Percentiles rank a stretch among this genome's conserved stretches.
phyloP scores from a whole-genome alignment of 2,329 filamentous ascomycete genomes.

The Colletotrichum musae region DNA sequence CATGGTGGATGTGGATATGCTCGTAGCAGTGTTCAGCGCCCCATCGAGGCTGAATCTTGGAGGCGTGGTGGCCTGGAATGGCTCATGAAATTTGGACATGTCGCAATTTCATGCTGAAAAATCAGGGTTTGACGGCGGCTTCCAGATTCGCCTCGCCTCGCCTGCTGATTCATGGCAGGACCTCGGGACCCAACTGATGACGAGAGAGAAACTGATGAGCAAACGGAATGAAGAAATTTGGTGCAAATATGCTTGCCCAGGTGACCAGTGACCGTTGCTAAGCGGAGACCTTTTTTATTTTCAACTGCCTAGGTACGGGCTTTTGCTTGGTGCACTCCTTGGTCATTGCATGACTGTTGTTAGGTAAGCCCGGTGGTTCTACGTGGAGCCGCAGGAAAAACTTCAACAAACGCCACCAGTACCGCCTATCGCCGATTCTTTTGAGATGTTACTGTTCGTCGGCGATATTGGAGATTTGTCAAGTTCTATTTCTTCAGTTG shows the following conservation, averaged over 20 bases:
- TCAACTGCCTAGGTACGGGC: too few species aligned
- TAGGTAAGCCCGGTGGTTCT: not conserved
- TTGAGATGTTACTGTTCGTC: too few species aligned
- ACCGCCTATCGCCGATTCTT: not conserved
- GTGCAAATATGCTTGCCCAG: not conserved
- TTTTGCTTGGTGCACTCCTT: not conserved
- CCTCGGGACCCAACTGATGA: constrained; percentile 19
- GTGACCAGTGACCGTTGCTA: not conserved
- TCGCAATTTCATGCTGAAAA: constrained; percentile 18
- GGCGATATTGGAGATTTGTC: too few species aligned
- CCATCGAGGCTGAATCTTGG: too few species aligned
- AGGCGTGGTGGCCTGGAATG: too few species aligned
- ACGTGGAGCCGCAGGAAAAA: too few species aligned
- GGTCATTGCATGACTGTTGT: not conserved
- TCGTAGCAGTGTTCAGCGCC: too few species aligned
- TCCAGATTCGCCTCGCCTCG: not conserved
- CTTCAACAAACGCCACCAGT: too few species aligned
- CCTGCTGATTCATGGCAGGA: constrained; percentile 14
- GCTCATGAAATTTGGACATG: constrained; percentile 21
- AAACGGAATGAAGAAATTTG: constrained; percentile 2
- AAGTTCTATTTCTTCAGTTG: too few species aligned
- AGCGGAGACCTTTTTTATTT: too few species aligned
- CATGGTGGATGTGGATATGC: too few species aligned
- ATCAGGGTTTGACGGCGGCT: constrained; percentile 6
- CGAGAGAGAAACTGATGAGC: constrained; percentile 20